These are phyloP conservation scores for Daedaleopsis nitida DNA, from an alignment of 768 basidiomycete species.

Conservation along the genomic window DNA sequence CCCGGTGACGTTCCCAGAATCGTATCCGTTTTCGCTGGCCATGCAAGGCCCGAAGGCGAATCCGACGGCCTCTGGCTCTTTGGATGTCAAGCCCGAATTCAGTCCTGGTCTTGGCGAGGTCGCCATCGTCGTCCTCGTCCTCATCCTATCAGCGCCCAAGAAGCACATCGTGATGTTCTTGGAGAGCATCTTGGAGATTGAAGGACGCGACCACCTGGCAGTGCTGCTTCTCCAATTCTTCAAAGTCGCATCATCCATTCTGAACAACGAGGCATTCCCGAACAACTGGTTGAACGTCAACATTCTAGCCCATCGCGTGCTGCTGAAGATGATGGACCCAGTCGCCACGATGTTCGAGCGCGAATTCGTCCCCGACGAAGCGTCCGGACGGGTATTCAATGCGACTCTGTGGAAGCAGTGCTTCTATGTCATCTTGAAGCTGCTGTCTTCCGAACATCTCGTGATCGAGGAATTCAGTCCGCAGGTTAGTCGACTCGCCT, in stretches of 20 bases:
- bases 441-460: slow-evolving; percentile 88
- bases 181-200: slow-evolving; percentile 81
- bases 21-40: slow-evolving; percentile 88
- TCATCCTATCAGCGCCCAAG: slow-evolving; percentile 78
- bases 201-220: slow-evolving; percentile 81
- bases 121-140: slow-evolving; percentile 79
- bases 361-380: slow-evolving; percentile 75
- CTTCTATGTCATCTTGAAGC: slow-evolving; percentile 78
- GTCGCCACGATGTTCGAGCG: slow-evolving; percentile 74
- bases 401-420: slow-evolving; percentile 77
- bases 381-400: slow-evolving; percentile 70
- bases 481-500: slow-evolving; percentile 53
- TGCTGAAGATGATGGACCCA: slow-evolving; percentile 88
- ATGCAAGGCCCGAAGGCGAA: slow-evolving; percentile 62
- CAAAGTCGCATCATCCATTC: slow-evolving; percentile 75
- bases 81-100: slow-evolving; percentile 56
- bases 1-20: slow-evolving; percentile 89
- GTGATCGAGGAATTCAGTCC: slow-evolving; percentile 95
- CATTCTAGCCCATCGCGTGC: slow-evolving; percentile 82
- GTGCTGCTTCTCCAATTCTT: slow-evolving; percentile 76
- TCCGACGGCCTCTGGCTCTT: slow-evolving; percentile 28
- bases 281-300: slow-evolving; percentile 90
- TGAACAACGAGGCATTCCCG: slow-evolving; percentile 88
- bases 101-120: slow-evolving; percentile 83
- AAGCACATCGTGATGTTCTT: slow-evolving; percentile 79